A percentile compares a stretch with the other conserved stretches of the same genome.
Conservation (phyloP, 1,139 yeast genomes). For the Zygosaccharomyces sapae region DNA sequence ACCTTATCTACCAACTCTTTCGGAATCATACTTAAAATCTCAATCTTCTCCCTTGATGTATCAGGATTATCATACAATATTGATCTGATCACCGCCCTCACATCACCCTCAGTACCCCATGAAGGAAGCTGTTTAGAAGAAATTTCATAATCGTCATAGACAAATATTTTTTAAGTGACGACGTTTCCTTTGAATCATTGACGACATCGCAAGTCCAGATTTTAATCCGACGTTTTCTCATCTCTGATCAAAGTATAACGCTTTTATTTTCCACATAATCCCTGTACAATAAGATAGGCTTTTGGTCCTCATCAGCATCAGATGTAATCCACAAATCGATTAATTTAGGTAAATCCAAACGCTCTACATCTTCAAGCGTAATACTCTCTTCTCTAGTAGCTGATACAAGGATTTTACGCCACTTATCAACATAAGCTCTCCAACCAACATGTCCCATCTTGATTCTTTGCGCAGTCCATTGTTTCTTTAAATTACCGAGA, state of each 20-base stretch:
- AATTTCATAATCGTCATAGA: constrained; percentile 1
- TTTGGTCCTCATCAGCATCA: constrained; percentile 19
- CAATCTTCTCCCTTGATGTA: constrained; percentile 25
- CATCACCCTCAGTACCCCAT: constrained; percentile 20
- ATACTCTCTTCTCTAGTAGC: constrained; percentile 31
- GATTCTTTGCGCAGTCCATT: constrained; percentile 33
- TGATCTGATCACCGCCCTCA: constrained; percentile 31
- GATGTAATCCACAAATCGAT: constrained; percentile 29
- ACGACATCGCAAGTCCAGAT: constrained; percentile 31
- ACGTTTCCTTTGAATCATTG: constrained; percentile 36
- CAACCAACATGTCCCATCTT: constrained; percentile 36
- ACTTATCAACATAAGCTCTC: constrained; percentile 32
- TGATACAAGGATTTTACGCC: constrained; percentile 31
- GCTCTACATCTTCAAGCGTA: constrained; percentile 32
- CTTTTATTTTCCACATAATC: constrained; percentile 28
- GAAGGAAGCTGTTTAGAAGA: constrained; percentile 3
- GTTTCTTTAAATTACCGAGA: constrained; percentile 32
- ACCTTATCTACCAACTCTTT: constrained; percentile 32
- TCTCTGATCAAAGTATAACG: constrained; percentile 26
- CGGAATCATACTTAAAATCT: constrained; percentile 21
- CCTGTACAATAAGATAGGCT: constrained; percentile 23
- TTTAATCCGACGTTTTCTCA: constrained; percentile 8
- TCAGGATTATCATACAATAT: constrained; percentile 26
- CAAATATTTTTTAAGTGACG: constrained; percentile 28
- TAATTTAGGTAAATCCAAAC: constrained; percentile 25